These are phyloP conservation scores for Phytophthora chlamydospora DNA, from an alignment of 352 stramenopile species.

Conservation along the genomic window DNA sequence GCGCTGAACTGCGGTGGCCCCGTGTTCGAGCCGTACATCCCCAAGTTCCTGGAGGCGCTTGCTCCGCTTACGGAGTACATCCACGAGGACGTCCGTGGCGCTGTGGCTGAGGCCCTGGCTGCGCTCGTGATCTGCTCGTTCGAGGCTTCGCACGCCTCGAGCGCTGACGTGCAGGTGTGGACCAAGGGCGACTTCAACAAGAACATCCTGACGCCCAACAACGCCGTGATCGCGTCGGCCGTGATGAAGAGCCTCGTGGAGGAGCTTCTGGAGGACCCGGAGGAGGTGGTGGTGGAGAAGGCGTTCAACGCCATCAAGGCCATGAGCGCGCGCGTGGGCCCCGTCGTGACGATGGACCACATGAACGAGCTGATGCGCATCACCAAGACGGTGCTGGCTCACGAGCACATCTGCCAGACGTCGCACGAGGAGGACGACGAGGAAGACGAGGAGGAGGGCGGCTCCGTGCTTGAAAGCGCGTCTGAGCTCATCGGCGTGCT, in stretches of 20 bases:
- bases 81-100: constrained; percentile 85
- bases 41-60: constrained; percentile 82
- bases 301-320: constrained; percentile 96
- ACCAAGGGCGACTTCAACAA: constrained; percentile 85
- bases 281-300: constrained; percentile 94
- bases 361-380: constrained; percentile 88
- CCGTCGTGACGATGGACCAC: constrained; percentile 91
- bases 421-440: constrained; percentile 90
- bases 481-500: constrained; percentile 95
- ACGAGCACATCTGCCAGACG: constrained; percentile 92
- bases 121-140: constrained; percentile 89
- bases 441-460: constrained; percentile 93
- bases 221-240: constrained; percentile 72
- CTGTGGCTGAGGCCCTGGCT: constrained; percentile 78
- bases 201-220: constrained; percentile 80
- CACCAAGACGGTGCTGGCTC: constrained; percentile 86
- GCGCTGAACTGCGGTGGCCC: constrained; percentile 75
- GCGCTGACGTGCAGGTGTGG: constrained; percentile 85
- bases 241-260: constrained; percentile 83
- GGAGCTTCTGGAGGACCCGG: constrained; percentile 80
- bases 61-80: constrained; percentile 86
- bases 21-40: constrained; percentile 85
- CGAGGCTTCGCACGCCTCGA: constrained; percentile 73
- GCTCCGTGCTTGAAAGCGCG: constrained; percentile 93
- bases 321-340: constrained; percentile 94